Percentiles rank a stretch among this genome's conserved stretches.
Conservation (phyloP, 2,329 filamentous ascomycete genomes). For the Metarhizium sp. region DNA sequence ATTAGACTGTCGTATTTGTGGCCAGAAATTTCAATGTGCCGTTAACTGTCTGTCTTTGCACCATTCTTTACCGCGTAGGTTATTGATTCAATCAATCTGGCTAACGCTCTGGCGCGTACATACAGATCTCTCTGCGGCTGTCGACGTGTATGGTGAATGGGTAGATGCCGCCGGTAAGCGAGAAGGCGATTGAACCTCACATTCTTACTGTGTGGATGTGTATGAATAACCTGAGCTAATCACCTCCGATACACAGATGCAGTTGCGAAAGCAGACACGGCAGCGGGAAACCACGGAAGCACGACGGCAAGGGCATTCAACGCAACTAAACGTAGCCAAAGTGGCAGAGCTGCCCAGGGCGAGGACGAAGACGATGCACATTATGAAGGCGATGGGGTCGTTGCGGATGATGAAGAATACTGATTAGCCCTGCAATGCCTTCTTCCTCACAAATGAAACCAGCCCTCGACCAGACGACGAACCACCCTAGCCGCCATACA, state of each 20-base stretch:
- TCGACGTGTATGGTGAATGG: slow-evolving; percentile 98
- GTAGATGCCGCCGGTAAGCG: slow-evolving; percentile 67
- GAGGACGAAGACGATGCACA: slow-evolving; percentile 41
- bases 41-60: slow-evolving; percentile 65
- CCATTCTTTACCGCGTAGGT: background rate
- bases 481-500: background rate
- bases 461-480: background rate
- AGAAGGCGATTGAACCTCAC: background rate
- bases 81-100: background rate
- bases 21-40: slow-evolving; percentile 83
- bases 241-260: slow-evolving; percentile 27
- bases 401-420: slow-evolving; percentile 47
- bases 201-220: background rate
- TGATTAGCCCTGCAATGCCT: slow-evolving; percentile 20
- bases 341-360: slow-evolving; percentile 12
- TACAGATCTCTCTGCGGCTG: slow-evolving; percentile 74
- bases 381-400: slow-evolving; percentile 45
- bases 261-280: slow-evolving; percentile 38
- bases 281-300: slow-evolving; percentile 18
- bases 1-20: slow-evolving; percentile 85
- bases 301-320: slow-evolving; percentile 14
- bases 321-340: slow-evolving; percentile 7
- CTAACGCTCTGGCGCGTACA: background rate
- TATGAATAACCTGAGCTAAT: background rate
- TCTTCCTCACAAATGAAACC: background rate